Evolutionary conservation across 2,329 filamentous ascomycete species (phyloP).

Genomic region (Alternaria infectoria): DNA sequence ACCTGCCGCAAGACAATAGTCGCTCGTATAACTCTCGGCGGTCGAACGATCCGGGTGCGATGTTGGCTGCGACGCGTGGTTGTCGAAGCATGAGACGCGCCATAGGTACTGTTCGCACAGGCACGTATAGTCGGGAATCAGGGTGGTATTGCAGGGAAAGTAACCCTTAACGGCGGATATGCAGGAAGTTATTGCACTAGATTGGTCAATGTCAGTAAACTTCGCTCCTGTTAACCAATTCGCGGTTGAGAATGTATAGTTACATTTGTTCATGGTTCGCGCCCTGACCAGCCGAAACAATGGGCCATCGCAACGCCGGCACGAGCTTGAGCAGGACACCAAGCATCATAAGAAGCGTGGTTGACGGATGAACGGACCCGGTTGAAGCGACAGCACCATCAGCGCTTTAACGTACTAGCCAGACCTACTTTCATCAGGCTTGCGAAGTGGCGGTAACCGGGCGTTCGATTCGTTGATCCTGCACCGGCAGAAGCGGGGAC

Average conservation of each 20-base stretch:
- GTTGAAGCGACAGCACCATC: background rate
- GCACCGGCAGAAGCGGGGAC: background rate
- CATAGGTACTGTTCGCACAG: constrained; percentile 22
- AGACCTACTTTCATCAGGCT: background rate
- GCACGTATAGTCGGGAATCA: constrained; percentile 5
- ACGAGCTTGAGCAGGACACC: constrained; percentile 3
- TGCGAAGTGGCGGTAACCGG: background rate
- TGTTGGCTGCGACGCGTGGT: constrained; percentile 7
- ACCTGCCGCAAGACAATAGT: constrained; percentile 14
- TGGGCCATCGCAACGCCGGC: constrained; percentile 7
- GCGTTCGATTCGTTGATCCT: background rate
- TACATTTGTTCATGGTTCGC: constrained; percentile 5
- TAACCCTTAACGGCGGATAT: constrained; percentile 7
- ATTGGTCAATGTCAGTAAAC: background rate
- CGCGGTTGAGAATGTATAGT: background rate
- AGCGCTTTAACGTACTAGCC: background rate
- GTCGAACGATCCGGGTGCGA: constrained; percentile 1
- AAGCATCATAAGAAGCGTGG: constrained; percentile 5
- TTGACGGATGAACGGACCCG: constrained; percentile 1
- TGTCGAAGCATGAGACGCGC: constrained; percentile 18
- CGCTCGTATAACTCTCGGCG: background rate
- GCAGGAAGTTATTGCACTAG: constrained; percentile 11
- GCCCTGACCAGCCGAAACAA: background rate
- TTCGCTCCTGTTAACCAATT: background rate
- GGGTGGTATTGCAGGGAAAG: constrained; percentile 6